Percentiles rank a stretch among this genome's conserved stretches.
These are phyloP conservation scores for Dictyostelium firmibasis DNA, from an alignment of 78 protist genomes.

Conservation along the genomic window DNA sequence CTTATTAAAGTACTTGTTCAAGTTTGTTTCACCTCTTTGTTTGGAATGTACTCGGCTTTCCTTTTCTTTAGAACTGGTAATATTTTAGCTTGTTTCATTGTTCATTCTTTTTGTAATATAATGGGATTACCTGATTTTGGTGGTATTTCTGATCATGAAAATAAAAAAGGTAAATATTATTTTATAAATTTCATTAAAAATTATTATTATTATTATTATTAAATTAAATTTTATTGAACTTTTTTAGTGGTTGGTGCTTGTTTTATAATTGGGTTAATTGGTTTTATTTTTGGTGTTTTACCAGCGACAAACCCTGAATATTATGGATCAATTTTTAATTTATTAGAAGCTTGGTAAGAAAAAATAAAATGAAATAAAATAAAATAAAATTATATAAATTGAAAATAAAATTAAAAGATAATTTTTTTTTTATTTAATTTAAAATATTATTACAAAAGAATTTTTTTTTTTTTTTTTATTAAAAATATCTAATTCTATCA, in stretches of 20 bases:
- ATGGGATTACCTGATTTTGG: slow-evolving; percentile 66
- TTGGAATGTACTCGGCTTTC: slow-evolving; percentile 70
- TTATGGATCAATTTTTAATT: slow-evolving; percentile 20
- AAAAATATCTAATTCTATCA: slow-evolving; percentile 45
- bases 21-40: slow-evolving; percentile 38
- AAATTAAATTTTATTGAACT: not conserved
- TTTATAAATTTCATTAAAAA: not conserved
- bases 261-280: not conserved
- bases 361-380: not conserved
- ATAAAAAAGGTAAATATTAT: slow-evolving; percentile 15
- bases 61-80: slow-evolving; percentile 57
- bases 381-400: no score
- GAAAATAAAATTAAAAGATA: not conserved
- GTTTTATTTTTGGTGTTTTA: slow-evolving; percentile 16
- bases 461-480: not conserved
- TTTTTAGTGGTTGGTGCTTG: not conserved
- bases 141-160: slow-evolving; percentile 22
- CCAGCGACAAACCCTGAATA: slow-evolving; percentile 22
- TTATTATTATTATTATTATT: not conserved
- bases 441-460: no score
- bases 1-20: not conserved
- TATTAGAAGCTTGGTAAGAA: slow-evolving; percentile 12
- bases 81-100: slow-evolving; percentile 28
- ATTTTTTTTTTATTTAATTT: not conserved
- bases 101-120: slow-evolving; percentile 55